phyloP scores from a whole-genome alignment of 179 eudicot genomes.

The Beta lomatogona region DNA sequence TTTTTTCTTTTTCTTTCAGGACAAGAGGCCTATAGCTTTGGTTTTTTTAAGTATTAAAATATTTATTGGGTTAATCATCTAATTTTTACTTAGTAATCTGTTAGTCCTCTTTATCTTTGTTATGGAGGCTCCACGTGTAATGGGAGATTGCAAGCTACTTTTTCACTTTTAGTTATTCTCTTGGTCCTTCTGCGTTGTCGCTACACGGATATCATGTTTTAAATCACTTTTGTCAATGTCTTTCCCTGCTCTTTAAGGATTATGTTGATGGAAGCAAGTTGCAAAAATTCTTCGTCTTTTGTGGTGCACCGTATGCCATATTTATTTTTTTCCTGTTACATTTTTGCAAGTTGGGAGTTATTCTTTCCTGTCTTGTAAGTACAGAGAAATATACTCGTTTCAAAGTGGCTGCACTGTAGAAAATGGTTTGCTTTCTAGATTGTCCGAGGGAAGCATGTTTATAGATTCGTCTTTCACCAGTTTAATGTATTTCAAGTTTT shows the following conservation, averaged over 20 bases:
- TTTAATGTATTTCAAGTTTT: background rate
- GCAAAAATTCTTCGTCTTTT: background rate
- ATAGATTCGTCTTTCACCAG: background rate
- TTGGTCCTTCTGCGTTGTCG: background rate
- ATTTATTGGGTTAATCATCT: too few relatives aligned
- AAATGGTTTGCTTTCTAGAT: slow-evolving; percentile 5
- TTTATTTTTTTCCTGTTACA: slow-evolving; percentile 1
- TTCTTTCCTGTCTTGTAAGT: background rate
- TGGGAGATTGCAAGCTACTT: background rate
- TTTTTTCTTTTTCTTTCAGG: background rate
- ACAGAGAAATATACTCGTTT: background rate
- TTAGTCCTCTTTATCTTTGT: background rate
- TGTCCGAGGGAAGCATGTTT: background rate
- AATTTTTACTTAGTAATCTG: background rate
- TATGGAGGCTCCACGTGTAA: background rate
- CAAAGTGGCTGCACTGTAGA: slow-evolving; percentile 2
- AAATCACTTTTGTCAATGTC: background rate
- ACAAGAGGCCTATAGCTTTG: too few relatives aligned
- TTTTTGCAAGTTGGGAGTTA: slow-evolving; percentile 2
- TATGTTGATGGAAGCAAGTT: background rate
- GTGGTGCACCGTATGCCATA: background rate
- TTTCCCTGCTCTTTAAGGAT: slow-evolving; percentile 1
- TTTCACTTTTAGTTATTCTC: slow-evolving; percentile 2
- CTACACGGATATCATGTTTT: background rate
- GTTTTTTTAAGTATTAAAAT: too few relatives aligned